Evolutionary conservation across 2,329 filamentous ascomycete genomes (phyloP), one percentile per base, ranked within the genome.

Genomic region (Aspergillus brasiliensis): DNA sequence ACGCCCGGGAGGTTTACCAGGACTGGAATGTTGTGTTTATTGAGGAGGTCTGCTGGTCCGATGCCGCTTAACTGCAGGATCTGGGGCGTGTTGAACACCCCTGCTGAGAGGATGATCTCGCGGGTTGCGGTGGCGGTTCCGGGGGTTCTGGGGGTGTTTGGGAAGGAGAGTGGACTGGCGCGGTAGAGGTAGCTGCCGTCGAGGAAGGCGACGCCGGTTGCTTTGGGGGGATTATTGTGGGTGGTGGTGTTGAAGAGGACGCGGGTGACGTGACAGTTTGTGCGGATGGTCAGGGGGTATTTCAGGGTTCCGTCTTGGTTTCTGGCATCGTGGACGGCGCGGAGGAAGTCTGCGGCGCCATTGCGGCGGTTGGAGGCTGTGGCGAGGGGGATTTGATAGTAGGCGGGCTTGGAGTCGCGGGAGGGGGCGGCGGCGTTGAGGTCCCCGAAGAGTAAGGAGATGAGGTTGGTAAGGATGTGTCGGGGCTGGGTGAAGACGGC

Each of bases 41-140:
- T 63, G 5, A 90, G 80, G 64, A 87, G 82, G 0, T 75, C 69
- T 10, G 73, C 67, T 0, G 86, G 85, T 0, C 87, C 87, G 34
- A 90, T 81, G n/a, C 88, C 88, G 54, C 80, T 84, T 1, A 89
- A 81, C 75, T 87, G 85, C 11, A 90, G 82, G 2, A 90, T 74
- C 71, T 90, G 87, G 6, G 86, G 86, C 1, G 83, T 83, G 74
- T 89, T 86, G 73, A 84, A 89, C 1, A 84, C 81, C 17, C 87
- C 87, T 6, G 71, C 81, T 8, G 78, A 73, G 40, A 82, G 61
- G 62, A 82, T 80, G 37, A 82, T 76, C 65, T 82, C 81, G 25
- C 72, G 72, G n/a, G 71, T 75, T 2, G 81, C 80, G 8, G 67
- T 70, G 40, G 76, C 80, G 44, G 71, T 73, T 42, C 81, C 80